phyloP scores from a whole-genome alignment of 202 grass and related monocot genomes.

The Elaeis oleifera region DNA sequence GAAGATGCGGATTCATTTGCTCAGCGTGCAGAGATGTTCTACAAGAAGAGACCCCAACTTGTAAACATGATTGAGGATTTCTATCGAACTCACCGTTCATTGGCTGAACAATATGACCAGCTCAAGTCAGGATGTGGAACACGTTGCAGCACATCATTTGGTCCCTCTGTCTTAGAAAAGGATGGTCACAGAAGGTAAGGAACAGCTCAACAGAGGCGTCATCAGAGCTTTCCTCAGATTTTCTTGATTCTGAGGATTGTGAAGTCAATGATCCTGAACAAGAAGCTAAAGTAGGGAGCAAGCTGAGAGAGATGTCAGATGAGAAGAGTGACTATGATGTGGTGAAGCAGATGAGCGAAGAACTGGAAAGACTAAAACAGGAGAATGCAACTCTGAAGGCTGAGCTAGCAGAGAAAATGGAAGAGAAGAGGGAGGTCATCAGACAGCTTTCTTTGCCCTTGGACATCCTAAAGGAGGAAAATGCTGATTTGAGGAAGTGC shows the following conservation, averaged over 20 bases:
- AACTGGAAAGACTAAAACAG: conserved; percentile 30
- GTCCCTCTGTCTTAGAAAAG: conserved; percentile 29
- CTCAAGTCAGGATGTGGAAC: conserved; percentile 38
- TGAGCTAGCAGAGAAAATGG: conserved; percentile 56
- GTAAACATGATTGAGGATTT: conserved; percentile 75
- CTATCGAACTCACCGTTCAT: conserved; percentile 69
- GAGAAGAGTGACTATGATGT: conserved; percentile 4
- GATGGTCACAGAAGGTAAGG: conserved; percentile 15
- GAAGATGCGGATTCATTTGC: conserved; percentile 87
- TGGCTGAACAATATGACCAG: conserved; percentile 66
- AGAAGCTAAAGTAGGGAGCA: conserved; percentile 16
- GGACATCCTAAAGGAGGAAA: conserved; percentile 61
- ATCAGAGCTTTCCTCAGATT: conserved; percentile 29
- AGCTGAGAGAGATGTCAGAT: conserved; percentile 6
- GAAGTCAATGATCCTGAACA: conserved; percentile 73
- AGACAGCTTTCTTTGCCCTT: conserved; percentile 62
- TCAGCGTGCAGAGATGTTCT: conserved; percentile 88
- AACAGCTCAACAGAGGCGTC: conserved; percentile 18
- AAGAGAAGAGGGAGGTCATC: conserved; percentile 97
- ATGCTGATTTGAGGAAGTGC: conserved; percentile 35
- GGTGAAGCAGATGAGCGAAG: conserved; percentile 5
- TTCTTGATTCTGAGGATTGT: conserved; percentile 45
- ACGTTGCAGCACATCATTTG: conserved; percentile 31
- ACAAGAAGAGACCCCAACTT: conserved; percentile 69
- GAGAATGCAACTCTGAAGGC: conserved; percentile 31